Percentiles rank a stretch among this genome's conserved stretches.
phyloP scores from a whole-genome alignment of 441 rosid species.

The Metrosideros polymorpha region DNA sequence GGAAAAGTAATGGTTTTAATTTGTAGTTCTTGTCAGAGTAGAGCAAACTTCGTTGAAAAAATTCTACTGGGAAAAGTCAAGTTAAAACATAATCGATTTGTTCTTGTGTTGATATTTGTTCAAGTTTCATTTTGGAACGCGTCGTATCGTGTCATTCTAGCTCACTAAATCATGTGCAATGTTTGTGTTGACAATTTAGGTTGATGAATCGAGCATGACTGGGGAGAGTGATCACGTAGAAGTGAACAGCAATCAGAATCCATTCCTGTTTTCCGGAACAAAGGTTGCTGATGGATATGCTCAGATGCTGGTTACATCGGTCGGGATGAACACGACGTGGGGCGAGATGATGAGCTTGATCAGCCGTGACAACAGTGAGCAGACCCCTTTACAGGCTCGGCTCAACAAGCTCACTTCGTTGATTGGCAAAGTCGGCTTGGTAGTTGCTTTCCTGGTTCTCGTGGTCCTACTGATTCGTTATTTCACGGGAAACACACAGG shows the following conservation, averaged over 20 bases:
- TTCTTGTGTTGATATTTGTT: neutral
- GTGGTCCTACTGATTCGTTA: no score
- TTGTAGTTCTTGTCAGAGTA: neutral
- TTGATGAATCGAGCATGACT: neutral
- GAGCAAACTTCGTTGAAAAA: neutral
- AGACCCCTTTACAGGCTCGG: no score
- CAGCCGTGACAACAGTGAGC: no score
- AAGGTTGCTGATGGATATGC: neutral
- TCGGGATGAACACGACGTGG: neutral
- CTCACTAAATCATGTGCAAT: neutral
- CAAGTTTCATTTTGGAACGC: neutral
- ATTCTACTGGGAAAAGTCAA: neutral
- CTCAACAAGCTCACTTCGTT: no score
- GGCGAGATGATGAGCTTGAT: neutral
- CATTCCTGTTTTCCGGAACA: neutral
- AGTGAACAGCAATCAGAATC: neutral
- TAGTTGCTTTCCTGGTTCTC: no score
- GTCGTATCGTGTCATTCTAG: neutral
- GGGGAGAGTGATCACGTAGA: neutral
- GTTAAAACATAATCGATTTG: neutral
- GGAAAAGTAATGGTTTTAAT: neutral
- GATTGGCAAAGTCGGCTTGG: no score
- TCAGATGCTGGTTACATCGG: neutral
- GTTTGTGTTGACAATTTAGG: no score
- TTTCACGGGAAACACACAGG: neutral